Conservation (phyloP, 169 alveolate species). For the Plasmodium vinckei region DNA sequence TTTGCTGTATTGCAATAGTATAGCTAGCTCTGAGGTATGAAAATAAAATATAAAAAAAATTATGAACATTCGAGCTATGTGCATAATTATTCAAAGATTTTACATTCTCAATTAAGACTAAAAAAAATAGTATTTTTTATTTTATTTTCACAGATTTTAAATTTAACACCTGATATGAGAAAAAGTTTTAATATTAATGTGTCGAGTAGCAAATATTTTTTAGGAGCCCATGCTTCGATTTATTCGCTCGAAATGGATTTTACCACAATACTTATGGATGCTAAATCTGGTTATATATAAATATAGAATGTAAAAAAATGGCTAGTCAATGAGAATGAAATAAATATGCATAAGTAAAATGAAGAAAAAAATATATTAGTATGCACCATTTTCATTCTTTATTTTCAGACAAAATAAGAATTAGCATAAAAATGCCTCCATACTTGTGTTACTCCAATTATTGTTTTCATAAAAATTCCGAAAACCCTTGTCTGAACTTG, state of each 20-base stretch:
- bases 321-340: neutral
- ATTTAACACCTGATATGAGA: constrained; percentile 34
- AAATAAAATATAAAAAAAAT: neutral
- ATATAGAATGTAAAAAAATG: neutral
- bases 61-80: no score
- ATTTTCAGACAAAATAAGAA: constrained; percentile 32
- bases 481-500: constrained; percentile 36
- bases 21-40: constrained; percentile 51
- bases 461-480: constrained; percentile 20
- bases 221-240: constrained; percentile 34
- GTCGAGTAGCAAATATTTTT: constrained; percentile 18
- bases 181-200: constrained; percentile 21
- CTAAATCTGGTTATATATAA: constrained; percentile 9
- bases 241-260: constrained; percentile 24
- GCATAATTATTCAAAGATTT: no score
- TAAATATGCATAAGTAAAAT: neutral
- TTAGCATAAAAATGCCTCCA: constrained; percentile 26
- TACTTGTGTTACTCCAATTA: constrained; percentile 57
- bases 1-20: constrained; percentile 41
- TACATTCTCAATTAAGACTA: no score
- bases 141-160: constrained; percentile 6
- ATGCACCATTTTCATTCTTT: neutral
- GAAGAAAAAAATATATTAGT: no score
- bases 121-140: neutral
- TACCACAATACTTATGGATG: neutral